Base-by-base conservation (phyloP, 2,329 filamentous ascomycete genomes). In the Colletotrichum coccodes region DNA sequence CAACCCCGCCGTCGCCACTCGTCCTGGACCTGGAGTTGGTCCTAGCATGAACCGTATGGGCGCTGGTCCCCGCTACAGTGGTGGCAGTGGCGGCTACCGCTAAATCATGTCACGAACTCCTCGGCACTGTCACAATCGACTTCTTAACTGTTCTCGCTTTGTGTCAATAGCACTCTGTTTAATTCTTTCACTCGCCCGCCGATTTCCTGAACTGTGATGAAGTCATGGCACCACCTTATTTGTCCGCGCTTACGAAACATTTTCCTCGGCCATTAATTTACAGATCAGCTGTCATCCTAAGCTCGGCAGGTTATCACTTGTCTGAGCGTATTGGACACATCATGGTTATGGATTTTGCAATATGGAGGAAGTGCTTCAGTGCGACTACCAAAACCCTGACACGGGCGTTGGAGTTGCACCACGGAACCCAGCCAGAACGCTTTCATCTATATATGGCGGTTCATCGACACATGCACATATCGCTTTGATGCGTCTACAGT, bases 1-100 rank as follows among this genome's bases (percentile, higher is more conserved):
- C 82, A 98, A 98, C 80, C 95, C 95, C 42, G 94, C 94, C 54
- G 90, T 94, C 73, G 89, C 93, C 60, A 98, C 94, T 74, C 94
- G 95, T 63, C 95, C 95, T 70, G 95, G 95, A 47, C 94, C 95
- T 72, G 93, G 93, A 34, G 88, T 90, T 73, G 92, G 93, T 23
- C 86, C 91, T 69, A 85, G 89, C 68, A 86, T 93, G 74, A 76
- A 81, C 61, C 89, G 87, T 40, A 84, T 90, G 78, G 86, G 86
- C 70, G 86, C 88, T 60, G 86, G 85, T 64, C 81, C 88, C 74
- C 87, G 90, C 64, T 91, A 87, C 76, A 54, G 30, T 12, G 61
- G 60, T 26, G 40, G 54, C n/a, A 84, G 83, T 73, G 83, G 83
- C 73, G 79, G 83, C 73, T 92, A 89, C 79, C 89, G 90, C 75